Percentiles rank a stretch among this genome's conserved stretches.
phyloP scores from a whole-genome alignment of 1,284 basidiomycete genomes.

The Papiliotrema nemorosa region DNA sequence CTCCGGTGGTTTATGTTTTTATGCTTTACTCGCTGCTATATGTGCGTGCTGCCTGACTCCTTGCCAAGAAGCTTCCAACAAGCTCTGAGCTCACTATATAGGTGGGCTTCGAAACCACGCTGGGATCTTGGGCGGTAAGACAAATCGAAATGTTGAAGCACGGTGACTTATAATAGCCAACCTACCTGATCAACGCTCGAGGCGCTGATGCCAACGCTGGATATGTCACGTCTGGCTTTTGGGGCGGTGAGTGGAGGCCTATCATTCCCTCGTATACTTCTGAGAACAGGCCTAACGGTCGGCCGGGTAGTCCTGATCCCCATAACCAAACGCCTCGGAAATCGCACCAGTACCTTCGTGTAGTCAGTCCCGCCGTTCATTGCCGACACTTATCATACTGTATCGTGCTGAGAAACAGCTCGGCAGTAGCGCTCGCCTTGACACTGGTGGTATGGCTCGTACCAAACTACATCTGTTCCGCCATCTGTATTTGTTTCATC shows the following conservation, averaged over 20 bases:
- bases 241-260: conserved; percentile 11
- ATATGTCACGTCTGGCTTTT: conserved; percentile 20
- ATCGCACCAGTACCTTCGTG: conserved; percentile 18
- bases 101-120: background rate
- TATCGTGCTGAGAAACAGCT: background rate
- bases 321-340: conserved; percentile 22
- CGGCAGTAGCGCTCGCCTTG: conserved; percentile 34
- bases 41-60: background rate
- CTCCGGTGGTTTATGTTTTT: background rate
- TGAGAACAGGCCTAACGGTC: conserved; percentile 13
- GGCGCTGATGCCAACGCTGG: conserved; percentile 13
- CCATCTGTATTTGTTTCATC: conserved; percentile 58
- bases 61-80: no score
- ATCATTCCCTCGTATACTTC: background rate
- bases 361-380: conserved; percentile 11
- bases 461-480: conserved; percentile 57
- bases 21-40: conserved; percentile 5
- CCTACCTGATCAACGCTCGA: conserved; percentile 17
- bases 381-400: background rate
- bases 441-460: conserved; percentile 62
- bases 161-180: conserved; percentile 7
- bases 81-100: background rate
- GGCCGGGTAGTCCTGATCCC: conserved; percentile 21
- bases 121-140: conserved; percentile 6
- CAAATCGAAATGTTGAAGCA: background rate